Evolutionary conservation across 768 basidiomycete genomes (phyloP), one percentile per base, ranked within the genome.

Genomic region (Vishniacozyma victoriae): DNA sequence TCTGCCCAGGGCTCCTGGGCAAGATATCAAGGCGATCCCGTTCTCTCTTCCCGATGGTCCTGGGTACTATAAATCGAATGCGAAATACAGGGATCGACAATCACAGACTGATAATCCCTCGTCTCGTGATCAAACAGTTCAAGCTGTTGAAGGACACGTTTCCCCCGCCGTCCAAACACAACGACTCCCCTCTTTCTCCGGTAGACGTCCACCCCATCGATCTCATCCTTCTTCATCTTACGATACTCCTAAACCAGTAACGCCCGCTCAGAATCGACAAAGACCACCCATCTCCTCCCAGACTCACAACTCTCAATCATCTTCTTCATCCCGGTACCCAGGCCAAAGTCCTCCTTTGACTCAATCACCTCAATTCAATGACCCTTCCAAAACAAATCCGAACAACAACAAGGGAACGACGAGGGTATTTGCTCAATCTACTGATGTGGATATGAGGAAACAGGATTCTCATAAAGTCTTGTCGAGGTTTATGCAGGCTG

Each of bases 391-490:
- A n/a, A 33, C 29, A 9, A n/a, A n/a, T 9, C n/a, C n/a, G n/a
- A n/a, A n/a, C n/a, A n/a, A n/a, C n/a, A 33, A n/a, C 29, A n/a
- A n/a, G 29, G n/a, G n/a, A 33, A n/a, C 29, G n/a, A 33, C 24
- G 26, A 42, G 87, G 18, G 83, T 85, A 4, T 93, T 85, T 82
- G 88, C 91, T 66, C 89, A 89, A 15, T 82, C 82, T 9, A 82
- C 88, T 18, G 84, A 83, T 36, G 82, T 91, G 2, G 89, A 92
- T 50, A 60, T 85, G 33, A 89, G 91, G 74, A 91, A 89, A 70
- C 80, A 80, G 43, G 84, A 84, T 13, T 89, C 87, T 2, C 88
- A 92, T 69, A 85, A 91, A 60, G 87, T 90, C 20, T 76, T 92
- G 23, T 80, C 85, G 9, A 77, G 85, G 40, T 90, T 92, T 72